Percentiles rank a stretch among this genome's conserved stretches.
phyloP scores from a whole-genome alignment of 192 early-diverging fungal species.

The Backusella australiensis region DNA sequence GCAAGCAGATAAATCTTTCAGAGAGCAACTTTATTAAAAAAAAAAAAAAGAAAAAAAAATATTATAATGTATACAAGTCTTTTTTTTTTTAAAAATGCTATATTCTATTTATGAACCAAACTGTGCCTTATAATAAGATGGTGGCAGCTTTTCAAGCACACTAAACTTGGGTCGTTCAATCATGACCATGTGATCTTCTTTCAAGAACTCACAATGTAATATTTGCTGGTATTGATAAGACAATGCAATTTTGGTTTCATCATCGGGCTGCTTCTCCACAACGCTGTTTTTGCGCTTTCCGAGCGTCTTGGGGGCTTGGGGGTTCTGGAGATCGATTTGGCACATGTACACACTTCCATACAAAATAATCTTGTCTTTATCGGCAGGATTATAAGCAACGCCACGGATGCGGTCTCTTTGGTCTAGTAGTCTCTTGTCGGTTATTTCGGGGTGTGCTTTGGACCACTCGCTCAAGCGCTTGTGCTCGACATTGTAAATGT shows the following conservation, averaged over 20 bases:
- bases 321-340: constrained; percentile 69
- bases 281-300: constrained; percentile 49
- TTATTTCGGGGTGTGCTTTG: constrained; percentile 56
- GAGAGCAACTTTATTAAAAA: background rate
- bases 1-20: constrained; percentile 18
- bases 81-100: background rate
- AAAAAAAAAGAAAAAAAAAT: background rate
- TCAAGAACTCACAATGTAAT: constrained; percentile 77
- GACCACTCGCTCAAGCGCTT: constrained; percentile 85
- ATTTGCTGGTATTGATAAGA: constrained; percentile 81
- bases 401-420: constrained; percentile 74
- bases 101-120: constrained; percentile 67
- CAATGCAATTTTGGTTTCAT: constrained; percentile 64
- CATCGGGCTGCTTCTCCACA: constrained; percentile 43
- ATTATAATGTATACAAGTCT: background rate
- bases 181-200: constrained; percentile 71
- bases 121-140: constrained; percentile 79
- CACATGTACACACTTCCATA: constrained; percentile 73
- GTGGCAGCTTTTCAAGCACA: constrained; percentile 75
- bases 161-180: constrained; percentile 87
- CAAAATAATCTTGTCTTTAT: constrained; percentile 60
- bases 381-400: constrained; percentile 64
- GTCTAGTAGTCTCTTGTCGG: constrained; percentile 64
- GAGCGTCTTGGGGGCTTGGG: constrained; percentile 34
- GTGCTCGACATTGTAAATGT: constrained; percentile 68